Percentiles rank a stretch among this genome's conserved stretches.
phyloP scores from a whole-genome alignment of 1,139 yeast species.

The Hansenula sp. region DNA sequence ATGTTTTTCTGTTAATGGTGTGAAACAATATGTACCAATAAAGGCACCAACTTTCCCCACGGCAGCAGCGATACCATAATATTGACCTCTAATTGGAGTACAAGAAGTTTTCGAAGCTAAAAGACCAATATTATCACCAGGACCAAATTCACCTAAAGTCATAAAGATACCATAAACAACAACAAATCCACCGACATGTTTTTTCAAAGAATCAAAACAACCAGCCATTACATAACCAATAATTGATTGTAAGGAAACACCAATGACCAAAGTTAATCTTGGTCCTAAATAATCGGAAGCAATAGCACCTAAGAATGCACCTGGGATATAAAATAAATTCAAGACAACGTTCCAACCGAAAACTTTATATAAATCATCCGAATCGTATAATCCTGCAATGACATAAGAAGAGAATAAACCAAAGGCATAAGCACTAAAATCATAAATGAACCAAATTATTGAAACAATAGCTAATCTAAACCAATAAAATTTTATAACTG shows the following conservation, averaged over 20 bases:
- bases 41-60: constrained; percentile 90
- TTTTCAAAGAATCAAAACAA: constrained; percentile 47
- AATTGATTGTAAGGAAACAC: constrained; percentile 69
- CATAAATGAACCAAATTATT: constrained; percentile 86
- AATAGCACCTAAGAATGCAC: constrained; percentile 79
- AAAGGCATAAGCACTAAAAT: constrained; percentile 83
- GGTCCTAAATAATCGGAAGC: constrained; percentile 89
- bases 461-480: constrained; percentile 70
- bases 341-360: constrained; percentile 94
- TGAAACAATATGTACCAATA: constrained; percentile 87
- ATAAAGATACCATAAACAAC: constrained; percentile 85
- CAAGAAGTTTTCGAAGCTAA: constrained; percentile 85
- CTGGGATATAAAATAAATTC: constrained; percentile 86
- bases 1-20: constrained; percentile 52
- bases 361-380: constrained; percentile 60
- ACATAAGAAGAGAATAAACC: constrained; percentile 78
- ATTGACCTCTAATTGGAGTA: constrained; percentile 85
- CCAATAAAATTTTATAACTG: constrained; percentile 79
- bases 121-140: constrained; percentile 89
- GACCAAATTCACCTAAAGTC: constrained; percentile 89
- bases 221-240: constrained; percentile 90
- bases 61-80: constrained; percentile 90
- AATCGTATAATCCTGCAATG: constrained; percentile 55
- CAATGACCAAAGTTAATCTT: constrained; percentile 66
- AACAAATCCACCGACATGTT: constrained; percentile 71